phyloP scores from a whole-genome alignment of 23 red algal species.

The Agarophyton chilense region DNA sequence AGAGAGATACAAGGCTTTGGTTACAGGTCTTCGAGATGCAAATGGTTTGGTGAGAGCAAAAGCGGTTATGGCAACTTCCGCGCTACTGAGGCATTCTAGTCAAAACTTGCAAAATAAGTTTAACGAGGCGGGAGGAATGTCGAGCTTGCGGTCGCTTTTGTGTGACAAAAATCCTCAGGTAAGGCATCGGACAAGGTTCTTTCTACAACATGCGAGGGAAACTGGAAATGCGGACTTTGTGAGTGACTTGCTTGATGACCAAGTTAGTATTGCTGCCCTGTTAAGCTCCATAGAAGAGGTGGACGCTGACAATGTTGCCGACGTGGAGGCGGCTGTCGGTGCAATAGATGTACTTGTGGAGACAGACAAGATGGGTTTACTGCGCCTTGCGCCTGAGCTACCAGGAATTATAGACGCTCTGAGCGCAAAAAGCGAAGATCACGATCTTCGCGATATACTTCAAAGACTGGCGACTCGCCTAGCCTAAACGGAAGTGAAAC shows the following conservation, averaged over 20 bases:
- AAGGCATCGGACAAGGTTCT: slow-evolving; percentile 60
- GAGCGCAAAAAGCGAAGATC: slow-evolving; percentile 19
- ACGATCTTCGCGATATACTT: slow-evolving; percentile 22
- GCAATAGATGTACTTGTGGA: slow-evolving; percentile 52
- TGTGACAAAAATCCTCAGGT: slow-evolving; percentile 20
- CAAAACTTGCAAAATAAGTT: slow-evolving; percentile 10
- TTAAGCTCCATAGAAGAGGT: slow-evolving; percentile 25
- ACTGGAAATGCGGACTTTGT: slow-evolving; percentile 51
- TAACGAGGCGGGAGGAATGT: slow-evolving; percentile 22
- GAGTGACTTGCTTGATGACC: slow-evolving; percentile 14
- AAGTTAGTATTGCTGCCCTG: slow-evolving; percentile 1
- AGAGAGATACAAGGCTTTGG: slow-evolving; percentile 48
- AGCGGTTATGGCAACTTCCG: slow-evolving; percentile 67
- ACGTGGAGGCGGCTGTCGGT: slow-evolving; percentile 55
- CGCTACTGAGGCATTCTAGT: slow-evolving; percentile 50
- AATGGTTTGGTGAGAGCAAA: slow-evolving; percentile 51
- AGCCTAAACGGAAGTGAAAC: not conserved
- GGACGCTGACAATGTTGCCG: slow-evolving; percentile 59
- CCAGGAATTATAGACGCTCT: slow-evolving; percentile 52
- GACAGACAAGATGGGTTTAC: slow-evolving; percentile 38
- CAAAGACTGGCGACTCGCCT: not conserved
- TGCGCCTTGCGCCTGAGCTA: slow-evolving; percentile 45
- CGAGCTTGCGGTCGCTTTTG: slow-evolving; percentile 16
- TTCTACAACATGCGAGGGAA: slow-evolving; percentile 58
- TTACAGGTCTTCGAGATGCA: slow-evolving; percentile 25